Evolutionary conservation across 2,329 filamentous ascomycete genomes (phyloP).

Genomic region (Endocalyx cinctus): DNA sequence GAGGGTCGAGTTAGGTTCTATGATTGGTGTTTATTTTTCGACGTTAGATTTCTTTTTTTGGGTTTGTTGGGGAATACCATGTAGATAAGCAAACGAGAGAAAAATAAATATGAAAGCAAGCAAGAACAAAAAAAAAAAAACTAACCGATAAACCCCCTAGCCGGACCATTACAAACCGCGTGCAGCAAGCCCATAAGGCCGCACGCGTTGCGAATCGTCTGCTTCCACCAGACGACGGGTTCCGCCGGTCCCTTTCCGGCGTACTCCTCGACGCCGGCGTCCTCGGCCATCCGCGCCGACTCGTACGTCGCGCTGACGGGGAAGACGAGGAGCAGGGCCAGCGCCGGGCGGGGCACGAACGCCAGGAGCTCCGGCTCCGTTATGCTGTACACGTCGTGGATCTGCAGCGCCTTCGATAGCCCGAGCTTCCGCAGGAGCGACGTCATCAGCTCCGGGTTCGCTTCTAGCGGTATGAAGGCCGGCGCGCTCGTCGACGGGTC

Average conservation of each 20-base stretch:
- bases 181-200: conserved; percentile 87
- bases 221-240: conserved; percentile 87
- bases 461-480: conserved; percentile 58
- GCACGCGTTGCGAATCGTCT: conserved; percentile 92
- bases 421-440: conserved; percentile 77
- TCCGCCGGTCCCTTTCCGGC: conserved; percentile 61
- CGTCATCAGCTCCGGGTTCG: conserved; percentile 87
- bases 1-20: conserved; percentile 51
- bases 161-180: conserved; percentile 71
- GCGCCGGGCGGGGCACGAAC: conserved; percentile 82
- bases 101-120: not conserved
- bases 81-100: not conserved
- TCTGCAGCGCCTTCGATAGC: conserved; percentile 67
- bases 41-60: not conserved
- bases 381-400: conserved; percentile 91
- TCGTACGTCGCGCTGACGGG: conserved; percentile 79
- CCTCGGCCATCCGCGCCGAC: conserved; percentile 68
- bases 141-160: conserved; percentile 55
- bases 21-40: not conserved
- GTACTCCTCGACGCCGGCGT: conserved; percentile 61
- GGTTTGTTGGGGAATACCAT: conserved; percentile 18
- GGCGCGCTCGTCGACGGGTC: conserved; percentile 32
- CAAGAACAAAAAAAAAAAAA: conserved; percentile 8
- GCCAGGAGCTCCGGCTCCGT: conserved; percentile 78
- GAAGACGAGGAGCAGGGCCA: conserved; percentile 88